Conservation (phyloP, 176 grass and related monocot species). For the Pharus latifolius region DNA sequence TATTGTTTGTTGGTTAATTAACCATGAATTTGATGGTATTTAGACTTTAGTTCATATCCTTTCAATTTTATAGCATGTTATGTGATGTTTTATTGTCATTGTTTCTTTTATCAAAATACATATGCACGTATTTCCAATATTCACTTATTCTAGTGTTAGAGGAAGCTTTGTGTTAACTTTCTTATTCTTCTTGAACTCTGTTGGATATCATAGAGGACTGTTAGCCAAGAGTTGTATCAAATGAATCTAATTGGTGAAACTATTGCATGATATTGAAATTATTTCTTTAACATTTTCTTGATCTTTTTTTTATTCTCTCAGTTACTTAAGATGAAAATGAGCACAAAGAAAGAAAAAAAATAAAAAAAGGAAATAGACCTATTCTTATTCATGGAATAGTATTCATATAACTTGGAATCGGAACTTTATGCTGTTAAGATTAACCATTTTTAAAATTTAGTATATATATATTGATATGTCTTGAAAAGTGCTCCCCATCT, state of each 20-base stretch:
- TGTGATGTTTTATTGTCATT: neutral
- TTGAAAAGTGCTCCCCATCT: too few species aligned
- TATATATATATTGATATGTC: too few species aligned
- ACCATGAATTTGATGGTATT: neutral
- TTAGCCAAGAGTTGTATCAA: neutral
- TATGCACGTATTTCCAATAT: neutral
- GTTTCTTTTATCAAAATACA: neutral
- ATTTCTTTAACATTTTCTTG: neutral
- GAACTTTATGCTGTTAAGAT: too few species aligned
- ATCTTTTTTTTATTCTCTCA: neutral
- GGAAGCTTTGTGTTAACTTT: neutral
- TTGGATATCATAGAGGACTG: too few species aligned
- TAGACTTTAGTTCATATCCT: neutral
- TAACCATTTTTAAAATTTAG: too few species aligned
- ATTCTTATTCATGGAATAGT: too few species aligned
- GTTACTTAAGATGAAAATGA: too few species aligned
- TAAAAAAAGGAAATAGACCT: too few species aligned
- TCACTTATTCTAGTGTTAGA: neutral
- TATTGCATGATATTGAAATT: neutral
- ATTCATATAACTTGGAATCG: too few species aligned
- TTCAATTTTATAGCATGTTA: neutral
- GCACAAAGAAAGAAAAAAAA: too few species aligned
- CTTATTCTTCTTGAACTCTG: neutral
- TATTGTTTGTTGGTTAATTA: slow-evolving; percentile 1
- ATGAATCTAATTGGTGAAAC: neutral